Evolutionary conservation across 345 rosid species (phyloP).

Genomic region (Pseudoturritis turrita): DNA sequence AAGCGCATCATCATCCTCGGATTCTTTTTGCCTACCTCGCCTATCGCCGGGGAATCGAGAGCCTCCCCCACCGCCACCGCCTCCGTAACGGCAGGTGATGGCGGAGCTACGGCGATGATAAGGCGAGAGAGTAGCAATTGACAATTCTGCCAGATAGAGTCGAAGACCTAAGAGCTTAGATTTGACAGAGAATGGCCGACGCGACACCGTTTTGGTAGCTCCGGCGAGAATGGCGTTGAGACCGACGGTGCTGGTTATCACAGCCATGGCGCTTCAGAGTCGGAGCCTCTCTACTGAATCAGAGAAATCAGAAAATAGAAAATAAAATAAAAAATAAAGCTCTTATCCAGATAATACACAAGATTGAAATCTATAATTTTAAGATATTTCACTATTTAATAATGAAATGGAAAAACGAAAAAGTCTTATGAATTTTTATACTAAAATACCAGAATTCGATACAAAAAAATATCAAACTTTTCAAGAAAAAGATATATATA

Average conservation of each 20-base stretch:
- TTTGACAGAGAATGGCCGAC: slow-evolving; percentile 24
- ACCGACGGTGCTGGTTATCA: slow-evolving; percentile 44
- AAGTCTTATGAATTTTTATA: too few species aligned
- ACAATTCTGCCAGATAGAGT: slow-evolving; percentile 17
- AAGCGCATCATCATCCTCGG: slow-evolving; percentile 62
- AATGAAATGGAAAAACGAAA: too few species aligned
- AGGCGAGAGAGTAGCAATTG: slow-evolving; percentile 27
- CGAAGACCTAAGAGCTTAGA: slow-evolving; percentile 50
- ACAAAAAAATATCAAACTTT: too few species aligned
- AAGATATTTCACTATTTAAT: too few species aligned
- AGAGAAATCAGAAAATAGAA: not conserved
- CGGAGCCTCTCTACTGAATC: slow-evolving; percentile 11
- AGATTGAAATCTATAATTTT: not conserved
- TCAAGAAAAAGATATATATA: too few species aligned
- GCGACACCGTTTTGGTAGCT: slow-evolving; percentile 16
- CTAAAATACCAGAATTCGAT: too few species aligned
- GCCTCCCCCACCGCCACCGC: slow-evolving; percentile 34
- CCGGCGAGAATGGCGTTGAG: slow-evolving; percentile 35
- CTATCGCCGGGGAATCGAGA: slow-evolving; percentile 39
- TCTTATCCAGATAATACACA: slow-evolving; percentile 9
- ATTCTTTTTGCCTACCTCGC: slow-evolving; percentile 39
- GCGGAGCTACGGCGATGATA: slow-evolving; percentile 29
- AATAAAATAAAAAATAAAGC: not conserved
- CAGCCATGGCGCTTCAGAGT: slow-evolving; percentile 49
- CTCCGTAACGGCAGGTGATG: slow-evolving; percentile 55